Evolutionary conservation across 805 yeast genomes (phyloP).

Genomic region (Saccharomycopsis sp.): DNA sequence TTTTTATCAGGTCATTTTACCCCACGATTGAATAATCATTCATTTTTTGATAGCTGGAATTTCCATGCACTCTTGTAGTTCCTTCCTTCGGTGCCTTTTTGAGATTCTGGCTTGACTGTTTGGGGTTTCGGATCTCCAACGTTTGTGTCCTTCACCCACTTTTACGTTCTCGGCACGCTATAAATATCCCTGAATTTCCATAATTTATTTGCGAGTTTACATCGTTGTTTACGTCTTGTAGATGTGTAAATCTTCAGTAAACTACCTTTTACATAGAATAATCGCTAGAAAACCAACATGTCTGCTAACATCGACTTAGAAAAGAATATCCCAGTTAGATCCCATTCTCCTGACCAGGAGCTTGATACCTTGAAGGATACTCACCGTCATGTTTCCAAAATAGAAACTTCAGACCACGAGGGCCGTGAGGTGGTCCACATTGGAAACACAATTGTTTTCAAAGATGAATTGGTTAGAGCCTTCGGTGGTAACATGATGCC

Average conservation of each 20-base stretch:
- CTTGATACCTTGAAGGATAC: constrained; percentile 5
- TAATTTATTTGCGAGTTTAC: too few species aligned
- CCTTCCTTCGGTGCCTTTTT: not conserved
- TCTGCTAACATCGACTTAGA: constrained; percentile 7
- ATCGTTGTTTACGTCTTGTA: not conserved
- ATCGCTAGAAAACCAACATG: not conserved
- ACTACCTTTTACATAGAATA: not conserved
- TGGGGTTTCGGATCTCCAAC: not conserved
- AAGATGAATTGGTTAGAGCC: constrained; percentile 53
- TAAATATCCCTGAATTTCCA: not conserved
- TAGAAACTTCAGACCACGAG: constrained; percentile 15
- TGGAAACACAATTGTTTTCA: constrained; percentile 65
- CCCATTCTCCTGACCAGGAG: constrained; percentile 5
- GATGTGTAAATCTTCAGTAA: not conserved
- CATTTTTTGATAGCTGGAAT: too few species aligned
- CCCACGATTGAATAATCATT: not conserved
- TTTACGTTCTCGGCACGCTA: not conserved
- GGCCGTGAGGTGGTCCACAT: constrained; percentile 51
- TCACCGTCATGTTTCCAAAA: constrained; percentile 7
- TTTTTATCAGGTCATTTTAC: not conserved
- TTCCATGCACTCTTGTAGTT: too few species aligned
- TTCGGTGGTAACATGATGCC: constrained; percentile 84
- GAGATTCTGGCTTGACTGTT: not conserved
- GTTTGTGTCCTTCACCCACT: not conserved
- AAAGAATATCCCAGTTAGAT: constrained; percentile 12